A percentile compares a stretch with the other conserved stretches of the same genome.
These are phyloP conservation scores for Colletotrichum filicis DNA, from an alignment of 2,329 filamentous ascomycete genomes.

Conservation along the genomic window DNA sequence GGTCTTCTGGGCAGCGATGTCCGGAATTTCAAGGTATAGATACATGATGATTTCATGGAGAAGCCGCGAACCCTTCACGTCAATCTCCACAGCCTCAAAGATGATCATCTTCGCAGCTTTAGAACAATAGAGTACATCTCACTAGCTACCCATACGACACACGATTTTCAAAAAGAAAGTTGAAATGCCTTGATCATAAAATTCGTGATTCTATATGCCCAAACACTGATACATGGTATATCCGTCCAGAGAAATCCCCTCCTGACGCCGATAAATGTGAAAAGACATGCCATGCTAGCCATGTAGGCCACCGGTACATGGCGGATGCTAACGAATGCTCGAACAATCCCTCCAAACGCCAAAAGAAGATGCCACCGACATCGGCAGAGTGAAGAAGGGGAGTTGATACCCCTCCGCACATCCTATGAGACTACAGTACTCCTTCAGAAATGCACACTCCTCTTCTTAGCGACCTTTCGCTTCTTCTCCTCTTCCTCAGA, in stretches of 20 bases:
- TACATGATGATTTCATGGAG: no score
- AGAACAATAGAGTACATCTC: no score
- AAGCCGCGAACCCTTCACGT: no score
- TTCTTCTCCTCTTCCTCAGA: constrained; percentile 53
- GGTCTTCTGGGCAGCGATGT: no score
- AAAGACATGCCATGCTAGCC: not conserved
- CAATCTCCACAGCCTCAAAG: no score
- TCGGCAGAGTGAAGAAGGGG: not conserved
- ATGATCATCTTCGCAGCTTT: no score
- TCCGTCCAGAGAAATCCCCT: not conserved
- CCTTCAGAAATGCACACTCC: constrained; percentile 56
- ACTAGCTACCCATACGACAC: no score
- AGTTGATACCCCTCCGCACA: not conserved
- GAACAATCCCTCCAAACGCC: constrained; percentile 2
- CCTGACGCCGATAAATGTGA: not conserved
- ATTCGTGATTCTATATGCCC: not conserved
- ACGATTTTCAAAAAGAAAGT: no score
- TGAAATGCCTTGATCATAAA: not conserved
- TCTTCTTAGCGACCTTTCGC: constrained; percentile 57
- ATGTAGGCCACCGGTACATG: not conserved
- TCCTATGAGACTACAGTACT: not conserved
- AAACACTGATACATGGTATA: constrained; percentile 4
- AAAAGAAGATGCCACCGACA: not conserved
- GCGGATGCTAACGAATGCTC: not conserved
- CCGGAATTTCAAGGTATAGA: no score